Evolutionary conservation across 495 filamentous ascomycete genomes (phyloP).

Genomic region (Trichocladium antarcticum): DNA sequence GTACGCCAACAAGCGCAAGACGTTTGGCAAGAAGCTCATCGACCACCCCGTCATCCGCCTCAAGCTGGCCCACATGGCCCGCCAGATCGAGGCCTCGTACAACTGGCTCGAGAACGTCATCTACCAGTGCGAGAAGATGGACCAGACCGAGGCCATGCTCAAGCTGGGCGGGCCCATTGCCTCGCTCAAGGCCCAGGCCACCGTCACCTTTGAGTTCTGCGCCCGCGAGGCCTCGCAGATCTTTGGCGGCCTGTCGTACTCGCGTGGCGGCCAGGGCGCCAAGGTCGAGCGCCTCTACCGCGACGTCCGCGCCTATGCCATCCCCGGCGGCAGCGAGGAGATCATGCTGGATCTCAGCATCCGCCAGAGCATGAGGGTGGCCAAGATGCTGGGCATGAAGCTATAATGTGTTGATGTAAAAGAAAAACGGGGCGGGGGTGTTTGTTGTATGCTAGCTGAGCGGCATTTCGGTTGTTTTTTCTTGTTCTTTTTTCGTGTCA

Average conservation of each 20-base stretch:
- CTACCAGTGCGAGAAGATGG: constrained; percentile 87
- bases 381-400: constrained; percentile 92
- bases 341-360: constrained; percentile 98
- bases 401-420: constrained; percentile 42
- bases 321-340: constrained; percentile 93
- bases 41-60: constrained; percentile 95
- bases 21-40: constrained; percentile 91
- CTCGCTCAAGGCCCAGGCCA: constrained; percentile 83
- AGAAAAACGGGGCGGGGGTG: not conserved
- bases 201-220: constrained; percentile 92
- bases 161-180: constrained; percentile 92
- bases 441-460: not conserved
- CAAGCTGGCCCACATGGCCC: constrained; percentile 95
- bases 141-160: constrained; percentile 89
- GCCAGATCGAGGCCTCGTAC: constrained; percentile 92
- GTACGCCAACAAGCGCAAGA: constrained; percentile 90
- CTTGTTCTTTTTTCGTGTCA: not conserved
- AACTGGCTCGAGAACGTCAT: constrained; percentile 96
- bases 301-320: constrained; percentile 96
- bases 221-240: constrained; percentile 94
- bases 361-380: constrained; percentile 79
- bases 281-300: constrained; percentile 94
- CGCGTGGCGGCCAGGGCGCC: constrained; percentile 82
- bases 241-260: constrained; percentile 90
- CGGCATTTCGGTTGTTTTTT: not conserved